These are phyloP conservation scores for Solanum habrochaites DNA, from an alignment of 257 asterid genomes.

Conservation along the genomic window DNA sequence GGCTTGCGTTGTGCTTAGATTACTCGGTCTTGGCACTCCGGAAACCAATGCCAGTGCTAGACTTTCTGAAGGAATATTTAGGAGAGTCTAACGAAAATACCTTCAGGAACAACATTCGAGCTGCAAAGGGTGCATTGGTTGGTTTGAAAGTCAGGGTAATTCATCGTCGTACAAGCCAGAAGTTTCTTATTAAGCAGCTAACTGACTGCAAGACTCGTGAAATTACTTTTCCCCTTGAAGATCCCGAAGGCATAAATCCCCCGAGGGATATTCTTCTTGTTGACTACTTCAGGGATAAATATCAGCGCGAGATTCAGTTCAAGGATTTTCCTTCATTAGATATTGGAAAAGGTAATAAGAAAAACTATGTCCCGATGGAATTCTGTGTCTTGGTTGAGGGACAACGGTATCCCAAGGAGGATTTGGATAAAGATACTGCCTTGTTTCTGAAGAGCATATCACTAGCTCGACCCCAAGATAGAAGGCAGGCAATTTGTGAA, in stretches of 20 bases:
- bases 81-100: constrained; percentile 7
- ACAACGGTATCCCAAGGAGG: constrained; percentile 50
- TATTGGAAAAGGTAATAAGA: constrained; percentile 29
- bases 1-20: constrained; percentile 49
- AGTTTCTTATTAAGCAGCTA: constrained; percentile 30
- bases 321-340: constrained; percentile 46
- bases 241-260: constrained; percentile 33
- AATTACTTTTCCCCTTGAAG: constrained; percentile 15
- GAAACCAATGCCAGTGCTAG: constrained; percentile 36
- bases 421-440: constrained; percentile 21
- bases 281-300: constrained; percentile 42
- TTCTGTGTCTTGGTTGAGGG: constrained; percentile 57
- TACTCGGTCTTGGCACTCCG: constrained; percentile 40
- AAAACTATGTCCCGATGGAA: constrained; percentile 57
- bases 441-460: constrained; percentile 19
- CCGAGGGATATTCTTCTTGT: constrained; percentile 12
- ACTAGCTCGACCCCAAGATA: constrained; percentile 31
- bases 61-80: constrained; percentile 26
- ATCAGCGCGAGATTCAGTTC: constrained; percentile 24
- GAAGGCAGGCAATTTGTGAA: constrained; percentile 25
- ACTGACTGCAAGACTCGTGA: constrained; percentile 4
- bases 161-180: constrained; percentile 49
- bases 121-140: constrained; percentile 12
- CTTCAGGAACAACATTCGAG: background rate
- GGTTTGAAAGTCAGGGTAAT: constrained; percentile 58